Evolutionary conservation across 1,284 basidiomycete species (phyloP), one percentile per base, ranked within the genome.

Genomic region (Leccinum subatratum): DNA sequence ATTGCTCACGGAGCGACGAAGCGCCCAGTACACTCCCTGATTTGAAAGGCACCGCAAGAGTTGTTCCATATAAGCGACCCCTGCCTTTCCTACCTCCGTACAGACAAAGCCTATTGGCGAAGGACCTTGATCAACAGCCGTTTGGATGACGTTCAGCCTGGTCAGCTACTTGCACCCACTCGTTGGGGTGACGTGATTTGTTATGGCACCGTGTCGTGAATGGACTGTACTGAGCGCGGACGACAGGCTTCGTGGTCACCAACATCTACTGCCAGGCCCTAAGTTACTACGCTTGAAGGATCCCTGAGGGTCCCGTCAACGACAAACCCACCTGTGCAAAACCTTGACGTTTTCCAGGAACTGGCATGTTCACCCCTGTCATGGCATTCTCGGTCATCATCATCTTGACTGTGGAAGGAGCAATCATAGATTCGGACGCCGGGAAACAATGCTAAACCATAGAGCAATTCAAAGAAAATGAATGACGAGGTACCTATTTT

Each of bases 171-270:
- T 56, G 30, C 8, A 8, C 61, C 30, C 14, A 32, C 63, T 60
- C 64, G 62, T 51, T 68, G 61, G 65, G 60, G 64, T 59, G 32
- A 65, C 25, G 9, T 37, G 7, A 37, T 28, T 2, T 54, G 20
- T 28, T 28, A 5, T n/a, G 3, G 6, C 37, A 37, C 14, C 6
- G 6, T 37, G 9, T 28, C 9, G 12, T 20, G 16, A n/a, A 56
- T 6, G 7, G 22, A 18, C 28, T 11, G 22, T 34, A 6, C 28
- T 69, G 37, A 70, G 48, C 16, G 2, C n/a, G 56, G 48, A 8
- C 18, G 32, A 56, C 37, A 66, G 67, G 63, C 11, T 60, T 25
- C 22, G 54, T 66, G 25, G 42, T 61, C 30, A 14, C 58, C 28
- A 66, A 30, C 28, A 30, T 30, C 6, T 30, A 7, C 28, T 30